A percentile compares a stretch with the other conserved stretches of the same genome.
Conservation (phyloP, 176 grass and related monocot species). For the Echinochloa phyllopogon region DNA sequence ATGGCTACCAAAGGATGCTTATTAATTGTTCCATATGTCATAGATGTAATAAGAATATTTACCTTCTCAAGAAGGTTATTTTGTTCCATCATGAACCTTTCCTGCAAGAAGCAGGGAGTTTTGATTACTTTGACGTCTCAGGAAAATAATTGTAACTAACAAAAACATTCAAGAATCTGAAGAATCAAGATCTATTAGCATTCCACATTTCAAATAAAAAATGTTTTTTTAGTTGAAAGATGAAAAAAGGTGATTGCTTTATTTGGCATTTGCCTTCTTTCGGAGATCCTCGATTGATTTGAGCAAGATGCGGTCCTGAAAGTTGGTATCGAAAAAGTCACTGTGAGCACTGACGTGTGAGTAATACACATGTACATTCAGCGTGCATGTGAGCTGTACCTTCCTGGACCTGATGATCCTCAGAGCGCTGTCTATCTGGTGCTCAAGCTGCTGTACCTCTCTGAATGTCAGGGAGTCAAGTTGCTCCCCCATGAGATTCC, state of each 20-base stretch:
- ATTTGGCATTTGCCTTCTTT: constrained; percentile 44
- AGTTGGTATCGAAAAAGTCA: background rate
- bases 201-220: background rate
- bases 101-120: constrained; percentile 26
- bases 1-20: background rate
- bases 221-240: background rate
- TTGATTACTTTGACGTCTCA: background rate
- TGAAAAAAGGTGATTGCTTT: background rate
- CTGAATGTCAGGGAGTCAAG: constrained; percentile 51
- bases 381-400: constrained; percentile 34
- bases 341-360: background rate
- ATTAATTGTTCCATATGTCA: background rate
- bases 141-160: background rate
- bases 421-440: constrained; percentile 60
- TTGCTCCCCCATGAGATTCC: constrained; percentile 79
- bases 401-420: constrained; percentile 69
- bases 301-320: constrained; percentile 46
- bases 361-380: background rate
- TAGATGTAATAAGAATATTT: background rate
- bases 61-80: constrained; percentile 50
- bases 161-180: background rate
- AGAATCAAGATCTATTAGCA: background rate
- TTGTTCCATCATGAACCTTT: constrained; percentile 37
- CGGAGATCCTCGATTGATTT: constrained; percentile 40
- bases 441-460: constrained; percentile 74